Base-by-base conservation (phyloP, 192 early-diverging fungal species). In the Kappamyces sp. region DNA sequence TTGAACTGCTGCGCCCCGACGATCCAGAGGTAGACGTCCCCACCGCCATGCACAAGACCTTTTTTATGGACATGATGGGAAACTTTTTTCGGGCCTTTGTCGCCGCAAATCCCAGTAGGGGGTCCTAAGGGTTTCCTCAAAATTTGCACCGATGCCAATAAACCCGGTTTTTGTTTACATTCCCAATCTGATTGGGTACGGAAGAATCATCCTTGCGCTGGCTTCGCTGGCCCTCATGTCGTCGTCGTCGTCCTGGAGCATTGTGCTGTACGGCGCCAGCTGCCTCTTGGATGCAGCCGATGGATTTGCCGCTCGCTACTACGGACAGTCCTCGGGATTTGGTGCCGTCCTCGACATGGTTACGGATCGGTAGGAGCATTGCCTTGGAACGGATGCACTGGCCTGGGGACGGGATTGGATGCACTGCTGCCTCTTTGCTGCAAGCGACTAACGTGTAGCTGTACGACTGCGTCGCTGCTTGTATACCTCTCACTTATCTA, bases 261-360 rank as follows among this genome's bases (percentile, higher is more conserved):
- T 96, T 58, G 40, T 76, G 23, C 63, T 90, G 23, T 99, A 99
- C 69, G 83, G 80, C 33, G 63, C 90, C 41, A 95, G 92, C n/a
- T 90, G 89, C 66, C 65, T 97, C 34, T 75, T 99, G 46, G 97
- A 99, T 67, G 97, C 90, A 1, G 82, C 87, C 5, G 94, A 99
- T 71, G 97, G 97, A 1, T 78, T 90, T 63, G 93, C 91, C 51
- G 97, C 97, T n/a, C 77, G 94, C 49, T 86, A 89, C 60, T 90
- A 88, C 49, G 66, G 86, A 48, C 97, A 99, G 71, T 88, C 67
- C n/a, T 67, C 76, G 12, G 86, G 87, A 54, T 97, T 98, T 75
- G 97, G 97, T 39, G 91, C 91, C 33, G 94, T 98, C 12, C 75
- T 99, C 37, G 97, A 99, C 66, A 99, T 99, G 97, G 94, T 99